Evolutionary conservation across 148 eudicot species (phyloP).

Genomic region (Persicaria maculosa): DNA sequence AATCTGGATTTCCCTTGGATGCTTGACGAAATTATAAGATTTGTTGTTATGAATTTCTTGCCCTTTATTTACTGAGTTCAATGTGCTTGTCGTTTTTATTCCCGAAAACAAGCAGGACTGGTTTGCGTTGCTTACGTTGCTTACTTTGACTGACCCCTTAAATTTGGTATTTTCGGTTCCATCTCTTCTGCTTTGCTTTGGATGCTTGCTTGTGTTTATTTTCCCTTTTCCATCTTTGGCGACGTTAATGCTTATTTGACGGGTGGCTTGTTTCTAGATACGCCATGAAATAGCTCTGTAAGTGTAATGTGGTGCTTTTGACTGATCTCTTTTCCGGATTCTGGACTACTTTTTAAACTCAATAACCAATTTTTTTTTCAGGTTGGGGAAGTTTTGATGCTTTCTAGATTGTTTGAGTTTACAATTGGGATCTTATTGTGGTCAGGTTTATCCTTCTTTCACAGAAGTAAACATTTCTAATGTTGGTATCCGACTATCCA

Average conservation of each 20-base stretch:
- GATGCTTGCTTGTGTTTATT: too few relatives aligned
- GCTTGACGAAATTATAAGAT: slow-evolving; percentile 20
- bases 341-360: neutral
- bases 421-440: neutral
- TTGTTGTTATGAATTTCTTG: neutral
- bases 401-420: neutral
- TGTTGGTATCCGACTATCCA: neutral
- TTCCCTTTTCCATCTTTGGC: neutral
- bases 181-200: neutral
- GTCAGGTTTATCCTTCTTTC: neutral
- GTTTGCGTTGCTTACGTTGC: neutral
- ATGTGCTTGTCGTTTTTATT: slow-evolving; percentile 23
- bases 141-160: slow-evolving; percentile 14
- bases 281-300: neutral
- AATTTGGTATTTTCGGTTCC: neutral
- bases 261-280: slow-evolving; percentile 12
- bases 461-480: neutral
- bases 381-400: neutral
- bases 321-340: neutral
- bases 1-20: slow-evolving; percentile 11
- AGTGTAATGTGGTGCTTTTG: neutral
- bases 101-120: slow-evolving; percentile 12
- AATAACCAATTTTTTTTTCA: neutral
- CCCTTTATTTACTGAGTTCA: slow-evolving; percentile 12
- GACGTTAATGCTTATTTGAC: slow-evolving; percentile 13